Evolutionary conservation across 495 filamentous ascomycete species (phyloP), one percentile per base, ranked within the genome.

Genomic region (Annulohypoxylon moriforme): DNA sequence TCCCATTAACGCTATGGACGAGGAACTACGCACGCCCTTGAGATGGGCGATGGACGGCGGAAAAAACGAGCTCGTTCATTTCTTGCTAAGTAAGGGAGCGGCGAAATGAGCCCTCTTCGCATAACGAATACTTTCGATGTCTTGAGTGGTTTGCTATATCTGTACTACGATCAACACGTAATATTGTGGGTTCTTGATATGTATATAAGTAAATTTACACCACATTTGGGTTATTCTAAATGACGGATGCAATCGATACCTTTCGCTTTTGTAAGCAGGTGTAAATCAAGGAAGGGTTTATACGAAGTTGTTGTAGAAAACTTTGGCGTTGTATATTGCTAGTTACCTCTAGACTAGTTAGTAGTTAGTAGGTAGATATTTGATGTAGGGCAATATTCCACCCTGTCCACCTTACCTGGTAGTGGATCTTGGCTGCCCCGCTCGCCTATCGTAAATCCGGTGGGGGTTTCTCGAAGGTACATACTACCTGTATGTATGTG

Each of bases 1-100:
- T 1, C 75, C 78, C 6, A 69, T 79, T 22, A 77, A 81, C 31
- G 69, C 68, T 5, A 34, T 72, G 11, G 80, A 82, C 38, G 49
- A 62, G 14, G 73, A 77, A 27, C 68, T 75, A 3, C 70, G 76
- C 29, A 81, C 79, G 9, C 70, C 80, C 4, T 16, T 72, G 11
- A 64, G 65, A 18, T 73, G 60, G 70, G 65, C 65, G 16, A 65
- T 73, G 60, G 65, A 73, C 24, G 56, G 65, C 8, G 65, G 70
- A 9, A 69, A 64, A 47, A 66, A 69, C 38, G 70, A 66, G 34
- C 27, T 69, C 16, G 61, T 73, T 8, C 60, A 69, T 46, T 69
- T 73, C 34, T 34, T 73, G 31, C 52, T 73, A 33, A 72, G 56
- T 5, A 65, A 73, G 40, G 64, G 70, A 10, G 70, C 70, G 3